These are phyloP conservation scores for Heterobasidion parviporum DNA, from an alignment of 1,284 basidiomycete species.

Conservation along the genomic window DNA sequence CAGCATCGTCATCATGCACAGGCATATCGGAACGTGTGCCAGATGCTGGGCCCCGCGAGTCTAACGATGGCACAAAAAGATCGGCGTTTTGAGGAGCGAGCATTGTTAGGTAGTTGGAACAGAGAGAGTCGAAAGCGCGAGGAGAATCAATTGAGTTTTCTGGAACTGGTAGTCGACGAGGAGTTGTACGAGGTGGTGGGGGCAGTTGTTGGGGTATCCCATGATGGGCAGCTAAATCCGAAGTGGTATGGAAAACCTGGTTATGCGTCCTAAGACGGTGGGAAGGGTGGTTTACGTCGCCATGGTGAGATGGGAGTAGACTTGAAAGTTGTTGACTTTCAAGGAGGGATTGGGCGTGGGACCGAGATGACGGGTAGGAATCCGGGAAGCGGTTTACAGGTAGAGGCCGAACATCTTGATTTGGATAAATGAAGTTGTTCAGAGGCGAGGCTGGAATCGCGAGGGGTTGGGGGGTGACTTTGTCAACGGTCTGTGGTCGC, in stretches of 20 bases:
- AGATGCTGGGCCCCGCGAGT: conserved; percentile 9
- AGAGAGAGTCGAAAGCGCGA: conserved; percentile 27
- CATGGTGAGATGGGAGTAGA: conserved; percentile 32
- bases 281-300: conserved; percentile 29
- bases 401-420: conserved; percentile 27
- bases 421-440: conserved; percentile 19
- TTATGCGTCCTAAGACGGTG: conserved; percentile 21
- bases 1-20: conserved; percentile 18
- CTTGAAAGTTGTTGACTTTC: conserved; percentile 34
- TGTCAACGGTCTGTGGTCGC: conserved; percentile 21
- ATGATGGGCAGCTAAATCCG: conserved; percentile 63
- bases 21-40: conserved; percentile 6
- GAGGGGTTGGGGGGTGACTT: conserved; percentile 23
- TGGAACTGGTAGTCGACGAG: conserved; percentile 27
- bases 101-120: conserved; percentile 42
- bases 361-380: conserved; percentile 22
- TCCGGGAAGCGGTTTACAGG: conserved; percentile 26
- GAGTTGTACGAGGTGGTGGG: conserved; percentile 49
- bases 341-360: conserved; percentile 20
- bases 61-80: conserved; percentile 7
- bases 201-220: conserved; percentile 65
- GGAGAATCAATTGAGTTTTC: conserved; percentile 20
- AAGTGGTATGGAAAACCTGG: conserved; percentile 37
- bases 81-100: conserved; percentile 29
- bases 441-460: conserved; percentile 29